phyloP scores from a whole-genome alignment of 495 filamentous ascomycete species.

The Usnea hakonensis region DNA sequence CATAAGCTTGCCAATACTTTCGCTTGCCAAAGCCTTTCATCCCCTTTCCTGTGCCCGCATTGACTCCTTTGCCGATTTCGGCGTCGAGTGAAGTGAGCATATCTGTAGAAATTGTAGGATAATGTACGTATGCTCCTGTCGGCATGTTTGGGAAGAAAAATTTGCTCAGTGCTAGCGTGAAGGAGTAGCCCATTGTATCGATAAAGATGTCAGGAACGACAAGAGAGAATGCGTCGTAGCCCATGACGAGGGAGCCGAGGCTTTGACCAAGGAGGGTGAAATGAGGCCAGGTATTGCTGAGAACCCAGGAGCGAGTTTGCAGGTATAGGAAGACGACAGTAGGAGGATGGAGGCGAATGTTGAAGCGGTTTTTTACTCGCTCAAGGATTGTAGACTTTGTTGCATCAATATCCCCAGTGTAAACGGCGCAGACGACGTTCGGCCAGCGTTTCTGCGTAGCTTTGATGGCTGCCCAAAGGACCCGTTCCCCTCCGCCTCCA shows the following conservation, averaged over 20 bases:
- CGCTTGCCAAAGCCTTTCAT: constrained; percentile 58
- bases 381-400: constrained; percentile 70
- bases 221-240: constrained; percentile 86
- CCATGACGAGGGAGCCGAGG: constrained; percentile 75
- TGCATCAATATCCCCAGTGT: constrained; percentile 88
- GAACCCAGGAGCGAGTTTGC: constrained; percentile 74
- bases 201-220: constrained; percentile 90
- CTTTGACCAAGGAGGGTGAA: constrained; percentile 95
- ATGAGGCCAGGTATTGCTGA: constrained; percentile 75
- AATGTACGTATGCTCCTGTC: constrained; percentile 91
- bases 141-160: constrained; percentile 74
- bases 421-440: constrained; percentile 78
- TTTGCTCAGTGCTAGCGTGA: constrained; percentile 73
- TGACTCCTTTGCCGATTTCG: constrained; percentile 62
- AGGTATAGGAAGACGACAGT: constrained; percentile 85
- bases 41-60: constrained; percentile 72
- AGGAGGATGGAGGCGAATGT: constrained; percentile 79
- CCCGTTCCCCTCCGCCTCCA: constrained; percentile 90
- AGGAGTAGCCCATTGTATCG: constrained; percentile 98
- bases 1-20: constrained; percentile 81
- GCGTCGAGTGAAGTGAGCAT: constrained; percentile 83
- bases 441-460: constrained; percentile 88
- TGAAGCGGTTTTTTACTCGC: constrained; percentile 80
- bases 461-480: constrained; percentile 91
- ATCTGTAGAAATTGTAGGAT: constrained; percentile 96